phyloP scores from a whole-genome alignment of 164 flowering plant species.

The Tetrastigma voinierianum region DNA sequence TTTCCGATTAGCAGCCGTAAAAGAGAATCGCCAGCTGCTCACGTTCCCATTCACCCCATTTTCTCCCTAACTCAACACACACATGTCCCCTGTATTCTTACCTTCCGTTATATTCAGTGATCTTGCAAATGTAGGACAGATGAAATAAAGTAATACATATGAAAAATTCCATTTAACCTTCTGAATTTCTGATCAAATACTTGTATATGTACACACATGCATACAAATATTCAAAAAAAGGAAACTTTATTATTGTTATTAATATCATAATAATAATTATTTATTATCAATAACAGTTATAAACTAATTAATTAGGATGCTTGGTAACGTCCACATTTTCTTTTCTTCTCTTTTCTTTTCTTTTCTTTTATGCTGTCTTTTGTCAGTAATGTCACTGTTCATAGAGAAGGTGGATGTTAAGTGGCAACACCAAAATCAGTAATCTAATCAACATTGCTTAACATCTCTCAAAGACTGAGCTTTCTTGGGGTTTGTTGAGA shows the following conservation, averaged over 20 bases:
- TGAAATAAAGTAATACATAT: too few relatives aligned
- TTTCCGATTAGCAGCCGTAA: slow-evolving; percentile 34
- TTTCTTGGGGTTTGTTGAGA: slow-evolving; percentile 7
- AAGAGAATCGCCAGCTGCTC: slow-evolving; percentile 31
- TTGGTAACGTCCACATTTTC: too few relatives aligned
- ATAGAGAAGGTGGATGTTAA: neutral
- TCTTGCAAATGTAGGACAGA: neutral
- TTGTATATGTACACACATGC: too few relatives aligned
- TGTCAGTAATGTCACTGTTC: neutral
- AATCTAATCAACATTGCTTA: slow-evolving; percentile 19
- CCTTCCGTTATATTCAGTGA: slow-evolving; percentile 10
- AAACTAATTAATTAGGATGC: too few relatives aligned
- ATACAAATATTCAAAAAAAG: too few relatives aligned
- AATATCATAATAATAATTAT: too few relatives aligned
- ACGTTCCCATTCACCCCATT: slow-evolving; percentile 32
- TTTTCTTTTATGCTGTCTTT: too few relatives aligned
- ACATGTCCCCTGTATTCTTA: slow-evolving; percentile 8
- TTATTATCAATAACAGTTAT: too few relatives aligned
- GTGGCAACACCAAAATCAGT: slow-evolving; percentile 6
- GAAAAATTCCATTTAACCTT: too few relatives aligned
- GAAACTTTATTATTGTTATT: too few relatives aligned
- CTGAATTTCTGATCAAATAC: too few relatives aligned
- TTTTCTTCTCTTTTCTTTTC: too few relatives aligned
- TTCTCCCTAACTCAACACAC: slow-evolving; percentile 8
- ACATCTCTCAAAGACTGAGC: slow-evolving; percentile 14